phyloP scores from a whole-genome alignment of 2,329 filamentous ascomycete genomes.

The Calonectria crousiana region DNA sequence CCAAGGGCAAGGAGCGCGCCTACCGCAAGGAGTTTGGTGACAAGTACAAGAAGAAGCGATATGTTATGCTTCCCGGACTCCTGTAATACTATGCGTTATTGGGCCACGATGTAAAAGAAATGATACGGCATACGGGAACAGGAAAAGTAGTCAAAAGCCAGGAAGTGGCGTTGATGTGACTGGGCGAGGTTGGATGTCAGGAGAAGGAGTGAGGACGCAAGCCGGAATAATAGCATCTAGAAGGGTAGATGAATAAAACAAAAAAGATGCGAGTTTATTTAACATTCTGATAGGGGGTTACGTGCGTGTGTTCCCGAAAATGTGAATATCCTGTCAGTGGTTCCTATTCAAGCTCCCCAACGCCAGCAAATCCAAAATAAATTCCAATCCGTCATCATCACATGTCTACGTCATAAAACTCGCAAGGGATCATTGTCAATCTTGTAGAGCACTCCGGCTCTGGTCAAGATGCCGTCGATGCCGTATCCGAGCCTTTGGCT shows the following conservation, averaged over 20 bases:
- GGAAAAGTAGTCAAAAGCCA: neutral
- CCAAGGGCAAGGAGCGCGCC: slow-evolving; percentile 88
- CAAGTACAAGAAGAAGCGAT: slow-evolving; percentile 96
- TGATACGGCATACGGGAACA: neutral
- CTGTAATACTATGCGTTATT: slow-evolving; percentile 60
- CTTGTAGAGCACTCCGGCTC: neutral
- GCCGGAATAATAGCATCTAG: neutral
- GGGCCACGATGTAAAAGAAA: neutral
- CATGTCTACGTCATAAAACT: slow-evolving; percentile 13
- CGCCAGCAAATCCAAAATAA: slow-evolving; percentile 1
- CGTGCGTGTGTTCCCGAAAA: neutral
- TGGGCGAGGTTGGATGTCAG: neutral
- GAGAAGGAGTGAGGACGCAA: neutral
- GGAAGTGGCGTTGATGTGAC: neutral
- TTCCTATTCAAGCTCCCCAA: slow-evolving; percentile 9
- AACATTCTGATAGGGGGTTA: slow-evolving; percentile 4
- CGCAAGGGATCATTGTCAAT: neutral
- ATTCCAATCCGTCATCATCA: neutral
- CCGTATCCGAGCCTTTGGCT: slow-evolving; percentile 54
- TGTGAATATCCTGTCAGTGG: neutral
- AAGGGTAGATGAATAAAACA: neutral
- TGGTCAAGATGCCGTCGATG: slow-evolving; percentile 48
- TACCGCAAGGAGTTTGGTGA: slow-evolving; percentile 93
- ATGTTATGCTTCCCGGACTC: slow-evolving; percentile 82
- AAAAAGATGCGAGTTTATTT: neutral